Percentiles rank a stretch among this genome's conserved stretches.
phyloP scores from a whole-genome alignment of 208 protist genomes.

The Porcisia deanei region DNA sequence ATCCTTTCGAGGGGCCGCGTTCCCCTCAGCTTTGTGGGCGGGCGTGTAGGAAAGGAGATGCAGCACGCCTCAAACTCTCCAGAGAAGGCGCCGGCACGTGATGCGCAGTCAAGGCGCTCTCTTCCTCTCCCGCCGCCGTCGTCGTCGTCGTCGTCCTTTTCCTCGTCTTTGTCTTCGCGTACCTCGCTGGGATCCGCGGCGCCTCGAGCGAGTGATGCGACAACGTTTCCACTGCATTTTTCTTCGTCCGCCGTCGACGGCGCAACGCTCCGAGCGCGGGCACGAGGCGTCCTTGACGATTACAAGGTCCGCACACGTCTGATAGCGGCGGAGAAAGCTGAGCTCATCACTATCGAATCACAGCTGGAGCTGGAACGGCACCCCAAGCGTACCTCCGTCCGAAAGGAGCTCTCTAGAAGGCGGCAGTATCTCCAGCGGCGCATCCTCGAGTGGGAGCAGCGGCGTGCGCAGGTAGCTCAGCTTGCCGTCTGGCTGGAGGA shows the following conservation, averaged over 20 bases:
- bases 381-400: not conserved
- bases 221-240: not conserved
- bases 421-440: constrained; percentile 28
- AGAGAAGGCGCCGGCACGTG: not conserved
- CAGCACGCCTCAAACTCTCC: no score
- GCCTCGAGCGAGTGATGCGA: constrained; percentile 1
- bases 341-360: constrained; percentile 20
- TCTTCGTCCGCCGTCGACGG: not conserved
- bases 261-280: constrained; percentile 5
- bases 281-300: constrained; percentile 13
- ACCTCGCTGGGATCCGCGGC: not conserved
- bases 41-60: not conserved
- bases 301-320: constrained; percentile 15
- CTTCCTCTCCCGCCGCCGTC: not conserved
- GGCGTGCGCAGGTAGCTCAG: constrained; percentile 39
- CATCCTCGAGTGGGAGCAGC: constrained; percentile 36
- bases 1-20: constrained; percentile 6
- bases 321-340: constrained; percentile 23
- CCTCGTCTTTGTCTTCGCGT: not conserved
- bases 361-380: constrained; percentile 16
- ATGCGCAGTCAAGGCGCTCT: not conserved
- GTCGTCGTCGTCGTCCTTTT: not conserved
- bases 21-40: constrained; percentile 6
- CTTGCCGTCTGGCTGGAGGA: constrained; percentile 26
- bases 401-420: constrained; percentile 24